phyloP scores from a whole-genome alignment of 2,329 filamentous ascomycete species.

The Zasmidium cellare region DNA sequence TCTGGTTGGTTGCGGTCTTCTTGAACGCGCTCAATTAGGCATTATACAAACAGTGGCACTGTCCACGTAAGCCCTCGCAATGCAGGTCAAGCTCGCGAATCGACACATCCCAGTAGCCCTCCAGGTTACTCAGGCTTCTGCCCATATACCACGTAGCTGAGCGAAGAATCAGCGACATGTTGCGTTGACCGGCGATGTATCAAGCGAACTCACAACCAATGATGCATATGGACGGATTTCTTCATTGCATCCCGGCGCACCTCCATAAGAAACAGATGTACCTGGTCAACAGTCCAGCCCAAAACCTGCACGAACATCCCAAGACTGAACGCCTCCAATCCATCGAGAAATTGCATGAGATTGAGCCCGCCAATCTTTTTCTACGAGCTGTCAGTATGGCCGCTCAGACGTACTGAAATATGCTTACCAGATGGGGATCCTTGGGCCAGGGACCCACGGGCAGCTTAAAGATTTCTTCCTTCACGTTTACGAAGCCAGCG shows the following conservation, averaged over 20 bases:
- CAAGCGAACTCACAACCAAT: constrained; percentile 5
- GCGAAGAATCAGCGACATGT: not conserved
- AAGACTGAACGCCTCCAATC: constrained; percentile 3
- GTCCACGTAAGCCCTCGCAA: too few relatives aligned
- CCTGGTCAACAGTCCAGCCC: constrained; percentile 2
- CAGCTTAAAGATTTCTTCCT: constrained; percentile 2
- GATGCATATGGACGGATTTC: constrained; percentile 7
- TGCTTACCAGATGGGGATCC: not conserved
- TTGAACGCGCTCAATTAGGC: not conserved
- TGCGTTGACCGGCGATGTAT: not conserved
- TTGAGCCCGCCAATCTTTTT: constrained; percentile 2
- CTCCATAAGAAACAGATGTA: constrained; percentile 1
- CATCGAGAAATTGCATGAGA: constrained; percentile 4
- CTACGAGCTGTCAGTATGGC: not conserved
- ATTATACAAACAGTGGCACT: too few relatives aligned
- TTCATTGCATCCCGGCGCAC: constrained; percentile 7
- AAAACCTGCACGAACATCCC: constrained; percentile 2
- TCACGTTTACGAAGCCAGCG: not conserved
- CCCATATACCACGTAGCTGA: not conserved
- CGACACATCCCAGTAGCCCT: too few relatives aligned
- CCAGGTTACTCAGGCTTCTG: not conserved
- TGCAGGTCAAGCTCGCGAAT: too few relatives aligned
- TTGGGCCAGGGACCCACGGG: not conserved
- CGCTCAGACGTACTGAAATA: not conserved
- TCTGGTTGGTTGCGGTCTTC: not conserved